Evolutionary conservation across 768 basidiomycete species (phyloP), one percentile per base, ranked within the genome.

Genomic region (Lepiota venenata): DNA sequence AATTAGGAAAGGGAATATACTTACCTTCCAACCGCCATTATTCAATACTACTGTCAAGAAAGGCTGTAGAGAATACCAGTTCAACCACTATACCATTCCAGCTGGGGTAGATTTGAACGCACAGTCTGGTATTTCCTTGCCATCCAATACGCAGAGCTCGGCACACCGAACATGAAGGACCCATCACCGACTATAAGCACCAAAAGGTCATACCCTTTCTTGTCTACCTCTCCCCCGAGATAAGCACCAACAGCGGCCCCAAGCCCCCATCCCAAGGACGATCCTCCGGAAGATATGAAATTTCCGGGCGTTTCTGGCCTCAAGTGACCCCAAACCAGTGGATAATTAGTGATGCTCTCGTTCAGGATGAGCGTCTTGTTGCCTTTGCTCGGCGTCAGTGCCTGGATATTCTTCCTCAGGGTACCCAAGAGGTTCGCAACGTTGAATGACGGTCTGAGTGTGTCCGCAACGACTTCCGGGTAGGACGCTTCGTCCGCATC

Each of bases 41-140:
- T 88, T 88, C 12, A 90, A 66, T 0, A 89, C 72, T 57, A 89
- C 71, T 0, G 85, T 88, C 22, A 88, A 65, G 71, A 87, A 88
- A 1, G 86, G 87, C 85, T 87, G 25, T 14, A 39, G 35, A 14
- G 14, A 40, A 16, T 1, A 15, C 29, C n/a, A 7, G 38, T 36
- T 2, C 25, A 45, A 11, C 20, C 15, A 18, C 16, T 27, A 41
- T 22, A 6, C 8, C 14, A 3, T 4, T 42, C 4, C 10, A 65
- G 27, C 36, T 27, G 11, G 18, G 25, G 18, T 9, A 11, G 27
- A 44, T 38, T 25, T 25, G 25, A 25, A 25, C 25, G 14, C 77
- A 87, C 87, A 20, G 87, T 83, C 29, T 83, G 67, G 63, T 89
- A 89, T 43, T 75, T 75, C 59, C 79, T 74, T 1, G 88, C 85